Percentiles rank a stretch among this genome's conserved stretches.
Conservation (phyloP, 148 eudicot genomes). For the Silene latifolia region DNA sequence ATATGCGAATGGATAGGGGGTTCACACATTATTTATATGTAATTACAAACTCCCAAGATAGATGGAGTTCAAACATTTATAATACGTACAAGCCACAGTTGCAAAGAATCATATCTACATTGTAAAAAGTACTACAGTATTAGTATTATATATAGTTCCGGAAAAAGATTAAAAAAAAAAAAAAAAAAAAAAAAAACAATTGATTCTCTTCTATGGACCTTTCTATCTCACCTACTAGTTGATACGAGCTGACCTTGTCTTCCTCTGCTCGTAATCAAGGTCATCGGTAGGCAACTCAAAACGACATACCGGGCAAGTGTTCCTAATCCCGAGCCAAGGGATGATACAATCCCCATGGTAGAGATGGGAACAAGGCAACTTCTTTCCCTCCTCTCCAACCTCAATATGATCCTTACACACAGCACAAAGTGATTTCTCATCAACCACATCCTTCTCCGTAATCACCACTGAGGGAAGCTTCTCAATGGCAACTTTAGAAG, state of each 20-base stretch:
- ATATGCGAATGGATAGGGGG: background rate
- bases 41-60: conserved; percentile 1
- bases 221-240: conserved; percentile 6
- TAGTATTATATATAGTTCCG: background rate
- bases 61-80: background rate
- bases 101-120: conserved; percentile 20
- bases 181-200: background rate
- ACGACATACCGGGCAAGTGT: conserved; percentile 77
- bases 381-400: conserved; percentile 44
- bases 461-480: conserved; percentile 35
- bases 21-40: conserved; percentile 6
- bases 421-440: conserved; percentile 48
- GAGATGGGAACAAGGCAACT: conserved; percentile 63
- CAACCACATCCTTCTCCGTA: conserved; percentile 40
- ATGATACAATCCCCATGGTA: conserved; percentile 70
- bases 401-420: conserved; percentile 64
- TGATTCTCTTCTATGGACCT: conserved; percentile 18
- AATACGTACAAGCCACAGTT: conserved; percentile 7
- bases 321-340: conserved; percentile 69
- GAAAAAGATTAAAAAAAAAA: background rate
- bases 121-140: background rate
- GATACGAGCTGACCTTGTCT: conserved; percentile 30
- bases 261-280: conserved; percentile 60
- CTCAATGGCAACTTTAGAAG: conserved; percentile 44
- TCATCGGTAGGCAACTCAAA: conserved; percentile 71